A percentile compares a stretch with the other conserved stretches of the same genome.
These are phyloP conservation scores for Wallacemonas sp. DNA, from an alignment of 208 protist genomes.

Conservation along the genomic window DNA sequence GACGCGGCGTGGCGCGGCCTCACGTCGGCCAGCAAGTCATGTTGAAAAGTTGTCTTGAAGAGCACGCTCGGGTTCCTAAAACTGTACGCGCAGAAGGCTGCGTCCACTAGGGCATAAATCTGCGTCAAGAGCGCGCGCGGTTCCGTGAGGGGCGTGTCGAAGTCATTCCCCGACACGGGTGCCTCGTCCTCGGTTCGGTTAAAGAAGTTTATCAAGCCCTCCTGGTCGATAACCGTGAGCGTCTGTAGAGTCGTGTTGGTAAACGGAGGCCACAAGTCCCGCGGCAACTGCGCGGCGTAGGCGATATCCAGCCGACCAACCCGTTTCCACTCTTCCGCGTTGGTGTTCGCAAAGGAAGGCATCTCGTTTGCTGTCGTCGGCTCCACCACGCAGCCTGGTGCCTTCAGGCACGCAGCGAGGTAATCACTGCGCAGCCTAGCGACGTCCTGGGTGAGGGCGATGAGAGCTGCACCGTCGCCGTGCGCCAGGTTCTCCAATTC, in stretches of 20 bases:
- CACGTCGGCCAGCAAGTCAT: no score
- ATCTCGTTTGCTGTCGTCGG: no score
- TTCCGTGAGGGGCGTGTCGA: no score
- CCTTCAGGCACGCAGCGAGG: not conserved
- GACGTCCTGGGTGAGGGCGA: not conserved
- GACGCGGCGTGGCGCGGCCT: no score
- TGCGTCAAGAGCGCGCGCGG: constrained; percentile 9
- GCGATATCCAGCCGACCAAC: not conserved
- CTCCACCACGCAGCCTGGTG: not conserved
- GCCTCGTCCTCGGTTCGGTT: constrained; percentile 17
- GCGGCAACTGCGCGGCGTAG: not conserved
- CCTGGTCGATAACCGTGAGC: not conserved
- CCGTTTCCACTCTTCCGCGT: no score
- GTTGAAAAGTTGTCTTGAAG: no score
- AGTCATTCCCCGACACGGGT: not conserved
- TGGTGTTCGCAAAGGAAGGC: no score
- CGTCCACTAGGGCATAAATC: constrained; percentile 6
- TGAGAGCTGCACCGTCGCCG: constrained; percentile 4
- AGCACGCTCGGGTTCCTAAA: constrained; percentile 25
- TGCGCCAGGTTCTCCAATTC: not conserved
- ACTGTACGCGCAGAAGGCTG: constrained; percentile 49
- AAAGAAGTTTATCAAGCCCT: constrained; percentile 16
- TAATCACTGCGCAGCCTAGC: not conserved
- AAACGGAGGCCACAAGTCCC: not conserved
- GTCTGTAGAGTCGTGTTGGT: not conserved